These are phyloP conservation scores for Yarrowia bubula DNA, from an alignment of 805 yeast genomes.

Conservation along the genomic window DNA sequence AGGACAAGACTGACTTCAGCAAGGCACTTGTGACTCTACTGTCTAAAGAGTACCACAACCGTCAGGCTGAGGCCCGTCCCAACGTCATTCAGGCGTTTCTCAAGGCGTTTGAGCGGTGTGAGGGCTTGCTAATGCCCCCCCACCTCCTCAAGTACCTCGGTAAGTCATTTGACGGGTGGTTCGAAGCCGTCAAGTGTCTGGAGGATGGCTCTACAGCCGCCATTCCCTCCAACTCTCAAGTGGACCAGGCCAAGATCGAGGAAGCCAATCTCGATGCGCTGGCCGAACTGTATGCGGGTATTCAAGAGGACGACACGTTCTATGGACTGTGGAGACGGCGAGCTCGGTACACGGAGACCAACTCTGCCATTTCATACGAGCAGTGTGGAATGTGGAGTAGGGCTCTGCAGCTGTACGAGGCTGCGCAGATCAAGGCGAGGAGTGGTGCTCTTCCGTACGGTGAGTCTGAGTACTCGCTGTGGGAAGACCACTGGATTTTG, in stretches of 20 bases:
- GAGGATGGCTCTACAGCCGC: constrained; percentile 59
- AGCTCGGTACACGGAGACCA: constrained; percentile 91
- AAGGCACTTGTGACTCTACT: constrained; percentile 73
- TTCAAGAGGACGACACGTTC: constrained; percentile 95
- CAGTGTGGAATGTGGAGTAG: constrained; percentile 94
- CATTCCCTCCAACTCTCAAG: constrained; percentile 47
- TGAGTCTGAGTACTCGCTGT: constrained; percentile 87
- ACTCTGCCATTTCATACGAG: constrained; percentile 87
- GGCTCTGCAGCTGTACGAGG: constrained; percentile 89
- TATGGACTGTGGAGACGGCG: constrained; percentile 97
- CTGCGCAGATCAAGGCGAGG: constrained; percentile 94
- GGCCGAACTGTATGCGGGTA: constrained; percentile 78
- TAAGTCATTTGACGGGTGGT: constrained; percentile 85
- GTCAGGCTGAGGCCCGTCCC: constrained; percentile 82
- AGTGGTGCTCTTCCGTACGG: constrained; percentile 94
- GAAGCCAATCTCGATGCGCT: constrained; percentile 89
- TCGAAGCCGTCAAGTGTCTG: constrained; percentile 77
- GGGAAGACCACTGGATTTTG: constrained; percentile 99
- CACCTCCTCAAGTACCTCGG: constrained; percentile 88
- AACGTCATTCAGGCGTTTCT: constrained; percentile 82
- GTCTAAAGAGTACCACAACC: constrained; percentile 88
- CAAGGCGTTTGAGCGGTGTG: constrained; percentile 70
- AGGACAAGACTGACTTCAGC: constrained; percentile 82
- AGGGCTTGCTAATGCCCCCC: constrained; percentile 73
- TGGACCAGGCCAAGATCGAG: constrained; percentile 67